These are phyloP conservation scores for Ascoidea rubescens DNA, from an alignment of 805 yeast genomes.

Conservation along the genomic window DNA sequence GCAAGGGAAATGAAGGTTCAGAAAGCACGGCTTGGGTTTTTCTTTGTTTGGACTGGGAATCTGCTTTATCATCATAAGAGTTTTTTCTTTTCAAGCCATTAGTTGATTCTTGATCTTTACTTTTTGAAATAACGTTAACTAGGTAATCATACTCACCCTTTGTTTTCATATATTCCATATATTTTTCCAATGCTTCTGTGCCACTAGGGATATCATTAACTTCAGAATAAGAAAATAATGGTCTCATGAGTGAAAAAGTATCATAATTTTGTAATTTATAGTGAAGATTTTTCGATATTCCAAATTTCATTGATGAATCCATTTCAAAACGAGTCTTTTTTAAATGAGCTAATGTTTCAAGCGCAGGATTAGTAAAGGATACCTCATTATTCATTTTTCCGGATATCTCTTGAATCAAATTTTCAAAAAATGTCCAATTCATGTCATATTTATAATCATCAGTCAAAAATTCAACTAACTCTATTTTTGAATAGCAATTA, in stretches of 20 bases:
- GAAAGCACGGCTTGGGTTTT: too few relatives aligned
- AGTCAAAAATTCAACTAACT: background rate
- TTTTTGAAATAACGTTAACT: background rate
- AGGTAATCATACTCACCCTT: background rate
- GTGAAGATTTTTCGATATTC: background rate
- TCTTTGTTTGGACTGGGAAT: too few relatives aligned
- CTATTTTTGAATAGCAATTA: background rate
- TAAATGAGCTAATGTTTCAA: background rate
- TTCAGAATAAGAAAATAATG: background rate
- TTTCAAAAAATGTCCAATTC: background rate
- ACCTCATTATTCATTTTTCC: background rate
- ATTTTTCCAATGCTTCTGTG: background rate
- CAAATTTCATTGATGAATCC: background rate
- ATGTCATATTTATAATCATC: too few relatives aligned
- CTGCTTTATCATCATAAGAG: too few relatives aligned
- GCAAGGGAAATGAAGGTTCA: too few relatives aligned
- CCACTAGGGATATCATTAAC: background rate
- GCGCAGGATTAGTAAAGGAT: background rate
- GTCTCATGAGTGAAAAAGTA: background rate
- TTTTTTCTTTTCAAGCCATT: too few relatives aligned
- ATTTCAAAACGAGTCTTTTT: background rate
- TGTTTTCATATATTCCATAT: background rate
- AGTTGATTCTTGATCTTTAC: too few relatives aligned
- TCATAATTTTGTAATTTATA: background rate
- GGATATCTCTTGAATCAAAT: too few relatives aligned